phyloP scores from a whole-genome alignment of 129 eudicot genomes.

The Flaveria trinervia region DNA sequence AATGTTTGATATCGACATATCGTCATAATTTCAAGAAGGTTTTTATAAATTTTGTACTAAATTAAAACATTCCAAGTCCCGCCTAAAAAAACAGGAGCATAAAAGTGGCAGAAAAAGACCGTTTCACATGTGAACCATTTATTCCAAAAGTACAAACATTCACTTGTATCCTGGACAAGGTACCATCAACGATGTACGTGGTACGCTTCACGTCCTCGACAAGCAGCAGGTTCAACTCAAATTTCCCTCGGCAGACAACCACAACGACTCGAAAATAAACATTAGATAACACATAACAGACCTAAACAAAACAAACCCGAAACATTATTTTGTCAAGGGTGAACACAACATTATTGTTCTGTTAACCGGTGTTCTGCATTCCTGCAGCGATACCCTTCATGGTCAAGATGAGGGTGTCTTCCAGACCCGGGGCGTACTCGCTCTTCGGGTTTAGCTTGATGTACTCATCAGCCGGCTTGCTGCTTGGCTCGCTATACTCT shows the following conservation, averaged over 20 bases:
- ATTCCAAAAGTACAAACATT: constrained; percentile 30
- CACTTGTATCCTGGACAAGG: constrained; percentile 18
- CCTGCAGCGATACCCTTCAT: constrained; percentile 99
- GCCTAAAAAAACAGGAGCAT: background rate
- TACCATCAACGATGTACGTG: constrained; percentile 22
- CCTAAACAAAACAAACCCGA: background rate
- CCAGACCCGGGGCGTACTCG: constrained; percentile 97
- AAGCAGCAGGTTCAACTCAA: constrained; percentile 21
- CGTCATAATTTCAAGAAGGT: background rate
- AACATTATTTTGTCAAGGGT: background rate
- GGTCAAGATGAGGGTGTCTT: constrained; percentile 94
- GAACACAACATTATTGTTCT: background rate
- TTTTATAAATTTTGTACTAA: background rate
- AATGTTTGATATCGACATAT: too few species aligned
- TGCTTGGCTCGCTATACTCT: constrained; percentile 63
- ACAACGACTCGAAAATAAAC: constrained; percentile 32
- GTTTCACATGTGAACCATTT: constrained; percentile 23
- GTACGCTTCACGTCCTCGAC: constrained; percentile 15
- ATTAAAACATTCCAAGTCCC: background rate
- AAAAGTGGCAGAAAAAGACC: background rate
- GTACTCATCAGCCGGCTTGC: constrained; percentile 67
- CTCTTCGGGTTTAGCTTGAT: constrained; percentile 81
- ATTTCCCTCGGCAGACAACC: constrained; percentile 21
- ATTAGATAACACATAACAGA: constrained; percentile 7
- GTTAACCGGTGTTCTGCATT: constrained; percentile 91